Evolutionary conservation across 1,284 basidiomycete species (phyloP).

Genomic region (Ceratobasidium sp.): DNA sequence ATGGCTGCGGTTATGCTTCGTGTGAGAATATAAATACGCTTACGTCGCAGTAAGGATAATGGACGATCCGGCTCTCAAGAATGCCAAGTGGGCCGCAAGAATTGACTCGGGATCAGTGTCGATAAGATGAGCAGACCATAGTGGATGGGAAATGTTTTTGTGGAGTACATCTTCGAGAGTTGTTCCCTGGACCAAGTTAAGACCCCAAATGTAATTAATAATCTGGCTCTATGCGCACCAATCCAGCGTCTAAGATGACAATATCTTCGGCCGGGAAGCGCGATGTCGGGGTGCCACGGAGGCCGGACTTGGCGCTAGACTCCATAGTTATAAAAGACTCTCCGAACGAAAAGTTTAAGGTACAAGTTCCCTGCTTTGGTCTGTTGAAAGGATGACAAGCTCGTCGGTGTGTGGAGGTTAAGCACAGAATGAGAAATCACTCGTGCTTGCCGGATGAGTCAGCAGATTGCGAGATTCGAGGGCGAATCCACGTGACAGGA

Average conservation of each 20-base stretch:
- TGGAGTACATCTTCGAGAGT: slow-evolving; percentile 66
- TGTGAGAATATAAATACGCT: slow-evolving; percentile 43
- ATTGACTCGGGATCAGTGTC: slow-evolving; percentile 61
- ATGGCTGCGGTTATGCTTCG: neutral
- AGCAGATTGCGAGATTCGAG: too few relatives aligned
- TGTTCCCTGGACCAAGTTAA: slow-evolving; percentile 59
- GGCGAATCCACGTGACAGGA: too few relatives aligned
- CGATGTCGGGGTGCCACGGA: neutral
- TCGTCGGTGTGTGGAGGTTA: too few relatives aligned
- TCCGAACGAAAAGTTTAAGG: too few relatives aligned
- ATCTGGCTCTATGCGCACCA: slow-evolving; percentile 52
- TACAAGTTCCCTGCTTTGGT: too few relatives aligned
- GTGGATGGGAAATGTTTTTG: slow-evolving; percentile 59
- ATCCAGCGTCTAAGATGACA: slow-evolving; percentile 63
- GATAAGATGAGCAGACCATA: slow-evolving; percentile 73
- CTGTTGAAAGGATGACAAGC: too few relatives aligned
- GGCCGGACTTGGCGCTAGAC: neutral
- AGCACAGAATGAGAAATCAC: too few relatives aligned
- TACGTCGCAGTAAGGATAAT: slow-evolving; percentile 69
- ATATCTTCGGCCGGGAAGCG: slow-evolving; percentile 40
- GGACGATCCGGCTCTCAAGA: slow-evolving; percentile 65
- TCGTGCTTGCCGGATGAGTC: too few relatives aligned
- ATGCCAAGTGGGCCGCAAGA: slow-evolving; percentile 62
- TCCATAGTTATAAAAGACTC: too few relatives aligned
- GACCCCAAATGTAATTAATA: slow-evolving; percentile 40